Evolutionary conservation across 441 rosid species (phyloP).

Genomic region (Aleurites moluccanus): DNA sequence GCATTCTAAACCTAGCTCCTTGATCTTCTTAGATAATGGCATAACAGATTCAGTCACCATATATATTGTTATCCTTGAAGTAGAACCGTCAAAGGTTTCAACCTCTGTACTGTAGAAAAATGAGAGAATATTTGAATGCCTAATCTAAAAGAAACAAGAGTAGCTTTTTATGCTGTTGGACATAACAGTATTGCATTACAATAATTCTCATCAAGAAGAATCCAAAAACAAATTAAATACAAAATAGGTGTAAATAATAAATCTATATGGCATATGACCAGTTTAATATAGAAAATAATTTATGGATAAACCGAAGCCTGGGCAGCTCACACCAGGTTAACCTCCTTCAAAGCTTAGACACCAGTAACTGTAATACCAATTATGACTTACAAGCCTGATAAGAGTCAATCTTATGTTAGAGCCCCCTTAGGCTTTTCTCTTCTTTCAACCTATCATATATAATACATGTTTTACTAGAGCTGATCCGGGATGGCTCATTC

Average conservation of each 20-base stretch:
- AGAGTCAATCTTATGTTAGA: background rate
- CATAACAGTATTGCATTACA: background rate
- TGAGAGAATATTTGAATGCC: slow-evolving; percentile 95
- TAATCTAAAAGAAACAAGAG: slow-evolving; percentile 54
- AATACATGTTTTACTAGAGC: background rate
- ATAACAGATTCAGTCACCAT: slow-evolving; percentile 97
- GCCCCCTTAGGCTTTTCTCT: background rate
- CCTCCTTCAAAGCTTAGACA: background rate
- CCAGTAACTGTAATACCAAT: background rate
- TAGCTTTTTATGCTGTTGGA: background rate
- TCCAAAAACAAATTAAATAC: background rate
- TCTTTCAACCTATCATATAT: background rate
- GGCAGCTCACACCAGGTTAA: background rate
- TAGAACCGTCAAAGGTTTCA: slow-evolving; percentile 68
- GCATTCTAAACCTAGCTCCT: slow-evolving; percentile 88
- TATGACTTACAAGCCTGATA: background rate
- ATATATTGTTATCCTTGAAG: slow-evolving; percentile 73
- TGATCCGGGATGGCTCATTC: too few species aligned
- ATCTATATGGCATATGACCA: background rate
- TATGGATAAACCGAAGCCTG: background rate
- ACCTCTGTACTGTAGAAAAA: slow-evolving; percentile 96
- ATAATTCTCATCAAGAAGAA: background rate
- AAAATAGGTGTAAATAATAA: background rate
- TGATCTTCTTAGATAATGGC: slow-evolving; percentile 89
- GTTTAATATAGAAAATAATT: background rate